phyloP scores from a whole-genome alignment of 2,329 filamentous ascomycete species.

The Hypoxylon sp. region DNA sequence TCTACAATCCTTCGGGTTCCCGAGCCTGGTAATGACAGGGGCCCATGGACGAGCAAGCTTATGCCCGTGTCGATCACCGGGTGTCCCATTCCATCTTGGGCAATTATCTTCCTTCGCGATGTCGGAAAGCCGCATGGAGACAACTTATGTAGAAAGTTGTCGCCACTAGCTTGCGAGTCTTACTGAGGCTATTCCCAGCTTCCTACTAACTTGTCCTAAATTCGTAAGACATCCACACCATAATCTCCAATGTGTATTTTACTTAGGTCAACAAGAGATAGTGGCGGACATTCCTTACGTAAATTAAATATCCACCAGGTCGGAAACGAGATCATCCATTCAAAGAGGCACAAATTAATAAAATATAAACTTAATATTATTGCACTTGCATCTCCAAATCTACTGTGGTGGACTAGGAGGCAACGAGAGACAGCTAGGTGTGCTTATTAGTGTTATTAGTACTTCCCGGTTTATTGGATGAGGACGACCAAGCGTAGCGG shows the following conservation, averaged over 20 bases:
- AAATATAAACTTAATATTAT: background rate
- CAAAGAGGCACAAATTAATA: background rate
- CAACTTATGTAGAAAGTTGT: constrained; percentile 8
- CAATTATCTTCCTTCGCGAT: constrained; percentile 17
- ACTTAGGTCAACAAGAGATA: constrained; percentile 1
- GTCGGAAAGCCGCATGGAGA: constrained; percentile 29
- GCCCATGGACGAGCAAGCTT: constrained; percentile 16
- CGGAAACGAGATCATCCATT: background rate
- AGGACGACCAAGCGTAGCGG: background rate
- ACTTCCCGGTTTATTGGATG: background rate
- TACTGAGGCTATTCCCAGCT: constrained; percentile 39
- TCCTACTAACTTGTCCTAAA: constrained; percentile 1
- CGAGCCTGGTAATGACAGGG: constrained; percentile 33
- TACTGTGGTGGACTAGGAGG: background rate
- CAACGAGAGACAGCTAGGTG: background rate
- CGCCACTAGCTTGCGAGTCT: constrained; percentile 3
- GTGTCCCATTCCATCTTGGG: constrained; percentile 21
- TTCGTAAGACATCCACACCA: background rate
- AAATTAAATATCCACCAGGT: background rate
- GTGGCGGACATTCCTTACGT: constrained; percentile 7
- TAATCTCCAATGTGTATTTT: background rate
- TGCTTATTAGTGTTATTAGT: background rate
- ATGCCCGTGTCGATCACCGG: constrained; percentile 32
- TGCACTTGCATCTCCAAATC: background rate
- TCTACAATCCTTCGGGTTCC: constrained; percentile 29